phyloP scores from a whole-genome alignment of 2,329 filamentous ascomycete species.

The Chaetomiaceae sp. region DNA sequence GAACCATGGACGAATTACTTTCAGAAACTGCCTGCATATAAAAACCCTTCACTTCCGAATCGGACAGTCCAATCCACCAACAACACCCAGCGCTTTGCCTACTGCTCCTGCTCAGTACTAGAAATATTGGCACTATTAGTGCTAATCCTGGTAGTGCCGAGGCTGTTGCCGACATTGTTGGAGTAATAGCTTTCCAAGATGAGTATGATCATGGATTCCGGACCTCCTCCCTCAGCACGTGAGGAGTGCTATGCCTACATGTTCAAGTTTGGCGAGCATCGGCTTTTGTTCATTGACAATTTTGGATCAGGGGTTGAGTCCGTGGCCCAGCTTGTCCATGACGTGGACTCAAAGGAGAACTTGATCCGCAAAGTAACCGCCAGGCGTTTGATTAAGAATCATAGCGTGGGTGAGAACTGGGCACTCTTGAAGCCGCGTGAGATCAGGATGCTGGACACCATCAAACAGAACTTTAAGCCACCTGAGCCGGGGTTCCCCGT shows the following conservation, averaged over 20 bases:
- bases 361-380: slow-evolving; percentile 5
- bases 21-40: too few relatives aligned
- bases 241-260: slow-evolving; percentile 2
- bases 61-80: too few relatives aligned
- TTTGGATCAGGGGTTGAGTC: background rate
- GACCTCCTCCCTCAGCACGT: background rate
- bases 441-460: background rate
- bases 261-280: background rate
- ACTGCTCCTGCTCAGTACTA: too few relatives aligned
- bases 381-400: background rate
- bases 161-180: too few relatives aligned
- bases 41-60: too few relatives aligned
- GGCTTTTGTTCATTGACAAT: slow-evolving; percentile 9
- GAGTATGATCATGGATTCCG: background rate
- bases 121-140: too few relatives aligned
- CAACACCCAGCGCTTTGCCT: too few relatives aligned
- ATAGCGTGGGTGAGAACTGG: background rate
- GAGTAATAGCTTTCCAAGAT: too few relatives aligned
- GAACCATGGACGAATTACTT: too few relatives aligned
- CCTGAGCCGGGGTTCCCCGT: background rate
- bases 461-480: background rate
- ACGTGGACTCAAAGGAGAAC: background rate
- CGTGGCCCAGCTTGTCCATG: slow-evolving; percentile 8
- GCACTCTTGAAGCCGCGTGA: background rate
- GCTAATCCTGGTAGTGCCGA: too few relatives aligned